Evolutionary conservation across 257 asterid genomes (phyloP).

Genomic region (Penstemon davidsonii): DNA sequence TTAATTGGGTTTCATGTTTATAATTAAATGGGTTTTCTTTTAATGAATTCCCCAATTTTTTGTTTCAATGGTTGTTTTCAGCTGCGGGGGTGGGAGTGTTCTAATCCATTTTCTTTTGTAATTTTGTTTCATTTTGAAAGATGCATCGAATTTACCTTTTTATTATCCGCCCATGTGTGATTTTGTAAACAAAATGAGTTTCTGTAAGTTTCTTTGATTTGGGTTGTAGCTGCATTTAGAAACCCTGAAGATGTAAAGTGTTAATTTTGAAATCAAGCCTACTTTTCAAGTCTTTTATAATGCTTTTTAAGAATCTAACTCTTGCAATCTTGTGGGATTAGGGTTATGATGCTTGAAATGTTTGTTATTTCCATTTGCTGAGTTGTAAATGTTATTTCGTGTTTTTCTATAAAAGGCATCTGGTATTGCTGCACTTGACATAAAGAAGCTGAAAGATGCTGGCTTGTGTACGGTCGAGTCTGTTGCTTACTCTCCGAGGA

Average conservation of each 20-base stretch:
- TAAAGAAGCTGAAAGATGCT: slow-evolving; percentile 90
- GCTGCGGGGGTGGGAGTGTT: too few species aligned
- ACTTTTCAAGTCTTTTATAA: neutral
- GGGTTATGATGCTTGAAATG: too few species aligned
- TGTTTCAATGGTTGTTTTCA: too few species aligned
- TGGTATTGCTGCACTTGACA: slow-evolving; percentile 86
- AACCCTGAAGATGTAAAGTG: neutral
- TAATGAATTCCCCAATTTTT: neutral
- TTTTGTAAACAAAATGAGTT: too few species aligned
- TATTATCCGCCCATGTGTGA: too few species aligned
- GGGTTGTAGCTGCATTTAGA: neutral
- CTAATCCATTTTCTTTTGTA: too few species aligned
- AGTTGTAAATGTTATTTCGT: slow-evolving; percentile 16
- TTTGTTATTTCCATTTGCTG: neutral
- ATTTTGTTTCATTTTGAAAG: too few species aligned
- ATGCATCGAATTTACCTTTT: too few species aligned
- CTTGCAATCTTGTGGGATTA: too few species aligned
- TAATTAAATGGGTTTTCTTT: slow-evolving; percentile 17
- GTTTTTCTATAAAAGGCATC: slow-evolving; percentile 53
- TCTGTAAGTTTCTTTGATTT: neutral
- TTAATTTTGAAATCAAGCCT: neutral
- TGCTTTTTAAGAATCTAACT: neutral
- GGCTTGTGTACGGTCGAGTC: slow-evolving; percentile 93
- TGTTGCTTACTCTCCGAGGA: slow-evolving; percentile 88
- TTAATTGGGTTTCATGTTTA: neutral